These are phyloP conservation scores for Geosmithia flava DNA, from an alignment of 2,329 filamentous ascomycete genomes.

Conservation along the genomic window DNA sequence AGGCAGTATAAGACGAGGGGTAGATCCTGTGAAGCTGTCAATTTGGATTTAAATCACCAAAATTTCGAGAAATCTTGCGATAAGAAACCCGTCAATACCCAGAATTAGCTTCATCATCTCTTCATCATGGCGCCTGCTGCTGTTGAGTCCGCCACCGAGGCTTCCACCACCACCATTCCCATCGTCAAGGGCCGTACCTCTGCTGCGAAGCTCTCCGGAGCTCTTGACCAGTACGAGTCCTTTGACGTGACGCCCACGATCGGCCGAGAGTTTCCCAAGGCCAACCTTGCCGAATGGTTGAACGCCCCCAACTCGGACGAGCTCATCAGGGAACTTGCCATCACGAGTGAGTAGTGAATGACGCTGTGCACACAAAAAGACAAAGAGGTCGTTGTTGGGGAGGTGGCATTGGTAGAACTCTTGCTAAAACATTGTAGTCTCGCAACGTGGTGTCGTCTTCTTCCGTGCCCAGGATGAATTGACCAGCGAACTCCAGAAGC, in stretches of 20 bases:
- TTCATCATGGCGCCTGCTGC: neutral
- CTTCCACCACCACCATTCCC: neutral
- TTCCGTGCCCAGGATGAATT: slow-evolving; percentile 52
- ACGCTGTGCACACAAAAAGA: no score
- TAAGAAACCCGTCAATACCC: no score
- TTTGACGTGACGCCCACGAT: slow-evolving; percentile 51
- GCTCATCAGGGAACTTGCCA: slow-evolving; percentile 51
- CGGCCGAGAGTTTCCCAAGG: slow-evolving; percentile 46
- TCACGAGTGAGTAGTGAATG: slow-evolving; percentile 42
- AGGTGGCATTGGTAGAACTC: neutral
- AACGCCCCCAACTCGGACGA: slow-evolving; percentile 49
- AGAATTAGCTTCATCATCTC: no score
- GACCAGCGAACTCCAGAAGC: slow-evolving; percentile 52
- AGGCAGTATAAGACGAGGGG: neutral
- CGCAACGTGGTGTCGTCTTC: slow-evolving; percentile 57
- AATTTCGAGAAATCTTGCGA: neutral
- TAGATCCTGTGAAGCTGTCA: neutral
- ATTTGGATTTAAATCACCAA: neutral
- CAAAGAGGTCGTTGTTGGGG: neutral
- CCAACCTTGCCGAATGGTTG: slow-evolving; percentile 48
- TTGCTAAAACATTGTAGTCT: slow-evolving; percentile 26
- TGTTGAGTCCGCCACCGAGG: neutral
- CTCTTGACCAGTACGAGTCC: slow-evolving; percentile 35
- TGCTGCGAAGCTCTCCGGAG: slow-evolving; percentile 28
- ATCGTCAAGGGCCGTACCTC: neutral